phyloP scores from a whole-genome alignment of 139 green algal species.

The Chlamydomonas sp. region DNA sequence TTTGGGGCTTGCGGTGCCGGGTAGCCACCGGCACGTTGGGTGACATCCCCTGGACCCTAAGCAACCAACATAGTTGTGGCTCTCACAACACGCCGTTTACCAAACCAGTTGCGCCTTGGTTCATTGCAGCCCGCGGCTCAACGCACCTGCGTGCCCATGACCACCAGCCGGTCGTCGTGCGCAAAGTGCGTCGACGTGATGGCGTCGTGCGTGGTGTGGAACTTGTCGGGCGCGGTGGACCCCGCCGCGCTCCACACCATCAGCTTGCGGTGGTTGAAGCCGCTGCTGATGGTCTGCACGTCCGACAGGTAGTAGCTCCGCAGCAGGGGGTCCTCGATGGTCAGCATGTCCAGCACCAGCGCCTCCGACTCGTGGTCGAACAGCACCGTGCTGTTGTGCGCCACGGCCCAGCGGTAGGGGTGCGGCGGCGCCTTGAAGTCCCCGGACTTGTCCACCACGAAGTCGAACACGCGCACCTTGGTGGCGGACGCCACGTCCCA shows the following conservation, averaged over 20 bases:
- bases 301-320: conserved; percentile 55
- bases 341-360: conserved; percentile 58
- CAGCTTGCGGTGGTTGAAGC: conserved; percentile 49
- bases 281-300: conserved; percentile 39
- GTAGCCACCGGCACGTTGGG: too few species aligned
- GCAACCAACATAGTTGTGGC: too few species aligned
- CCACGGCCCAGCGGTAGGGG: conserved; percentile 42
- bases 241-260: conserved; percentile 54
- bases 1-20: too few species aligned
- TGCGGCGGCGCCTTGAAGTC: conserved; percentile 45
- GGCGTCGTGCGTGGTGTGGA: conserved; percentile 65
- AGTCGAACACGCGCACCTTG: conserved; percentile 58
- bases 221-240: conserved; percentile 56
- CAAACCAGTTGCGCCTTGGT: too few species aligned
- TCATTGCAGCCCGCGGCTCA: too few species aligned
- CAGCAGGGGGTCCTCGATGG: conserved; percentile 51
- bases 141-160: conserved; percentile 53
- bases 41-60: too few species aligned
- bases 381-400: conserved; percentile 51
- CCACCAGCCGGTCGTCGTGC: conserved; percentile 51
- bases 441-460: conserved; percentile 50
- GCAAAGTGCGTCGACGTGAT: conserved; percentile 60
- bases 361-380: conserved; percentile 62
- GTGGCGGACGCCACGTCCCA: conserved; percentile 44
- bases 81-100: too few species aligned